Evolutionary conservation across 768 basidiomycete genomes (phyloP), one percentile per base, ranked within the genome.

Genomic region (Boletus sensibilis): DNA sequence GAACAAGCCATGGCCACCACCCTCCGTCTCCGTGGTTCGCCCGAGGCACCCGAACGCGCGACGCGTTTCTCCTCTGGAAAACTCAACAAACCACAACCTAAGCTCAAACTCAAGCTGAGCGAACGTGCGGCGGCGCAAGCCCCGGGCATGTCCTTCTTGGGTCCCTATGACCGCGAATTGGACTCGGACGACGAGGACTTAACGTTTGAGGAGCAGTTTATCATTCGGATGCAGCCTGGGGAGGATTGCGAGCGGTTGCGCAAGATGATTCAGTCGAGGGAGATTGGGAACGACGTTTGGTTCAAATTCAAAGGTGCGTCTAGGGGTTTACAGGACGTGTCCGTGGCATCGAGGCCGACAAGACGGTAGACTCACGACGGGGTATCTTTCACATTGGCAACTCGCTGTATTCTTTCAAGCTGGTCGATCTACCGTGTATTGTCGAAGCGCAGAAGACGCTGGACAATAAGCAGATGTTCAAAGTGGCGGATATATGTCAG

Each of bases 401-500:
- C 56, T 84, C 79, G 50, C 79, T 84, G 0, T 96, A 95, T 69
- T 84, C 91, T 29, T 85, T 96, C 21, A 98, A 98, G 72, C 82
- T 99, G 23, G 97, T 98, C 55, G 97, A 99, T 72, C 77, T 99
- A 43, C 97, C 97, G 2, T 92, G 91, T 72, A 84, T 99, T 50
- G 80, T 95, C 60, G 97, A 99, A 68, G 84, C 92, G 13, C 95
- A 98, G 72, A 98, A 98, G 78, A 94, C 96, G 2, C 73, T 96
- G 48, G 97, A 98, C 73, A 90, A 87, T 70, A 94, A 95, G 70
- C 94, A 97, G 67, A 89, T 97, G 85, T 97, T 98, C 79, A 99
- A 99, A 73, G 92, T 95, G 7, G 95, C 94, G 38, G 97, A 99
- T 70, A 96, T 99, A 75, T 96, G 92, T 76, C 95, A 97, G 84